Evolutionary conservation across 1,284 basidiomycete genomes (phyloP), one percentile per base, ranked within the genome.

Genomic region (Ceratobasidium papillatum): DNA sequence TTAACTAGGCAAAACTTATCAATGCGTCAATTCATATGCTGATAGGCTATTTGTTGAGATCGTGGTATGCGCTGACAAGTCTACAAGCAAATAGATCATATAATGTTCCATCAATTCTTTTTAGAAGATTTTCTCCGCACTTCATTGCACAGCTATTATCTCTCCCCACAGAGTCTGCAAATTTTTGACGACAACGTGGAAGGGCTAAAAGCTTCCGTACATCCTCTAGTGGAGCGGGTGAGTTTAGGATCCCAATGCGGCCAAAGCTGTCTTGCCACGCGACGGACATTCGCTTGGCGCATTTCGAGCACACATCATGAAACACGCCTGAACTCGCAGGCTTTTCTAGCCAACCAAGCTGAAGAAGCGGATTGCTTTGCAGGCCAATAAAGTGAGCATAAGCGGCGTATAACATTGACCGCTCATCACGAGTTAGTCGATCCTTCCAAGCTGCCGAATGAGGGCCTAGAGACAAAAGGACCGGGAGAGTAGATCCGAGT

Each of bases 161-260:
- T 4, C 9, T 14, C 30, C 30, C 12, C 54, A 27, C 41, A 22
- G 14, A 4, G 9, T 51, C 52, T 3, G 38, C 36, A 36, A 69
- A 58, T 34, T 38, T 25, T 7, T 25, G 25, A 4, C 38, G 36
- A 45, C 38, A 58, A 2, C 25, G 36, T 25, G 66, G 66, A 30
- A 69, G 9, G 32, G 11, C 19, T 8, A 43, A 22, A 19, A 69
- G 11, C 51, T 59, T 41, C 3, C 30, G 25, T 19, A 69, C 54
- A 19, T 69, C 66, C n/a, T 69, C 34, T 4, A 69, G 43, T 14
- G 51, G 66, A 8, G 45, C 9, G 30, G 22, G 22, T n/a, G 66
- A 69, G 22, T 59, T 22, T 22, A 69, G 45, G 22, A 12, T 19
- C 19, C 43, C 43, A 9, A 41, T 25, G n/a, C 19, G 22, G 11